These are phyloP conservation scores for Populus pruinosa DNA, from an alignment of 345 rosid genomes.

Conservation along the genomic window DNA sequence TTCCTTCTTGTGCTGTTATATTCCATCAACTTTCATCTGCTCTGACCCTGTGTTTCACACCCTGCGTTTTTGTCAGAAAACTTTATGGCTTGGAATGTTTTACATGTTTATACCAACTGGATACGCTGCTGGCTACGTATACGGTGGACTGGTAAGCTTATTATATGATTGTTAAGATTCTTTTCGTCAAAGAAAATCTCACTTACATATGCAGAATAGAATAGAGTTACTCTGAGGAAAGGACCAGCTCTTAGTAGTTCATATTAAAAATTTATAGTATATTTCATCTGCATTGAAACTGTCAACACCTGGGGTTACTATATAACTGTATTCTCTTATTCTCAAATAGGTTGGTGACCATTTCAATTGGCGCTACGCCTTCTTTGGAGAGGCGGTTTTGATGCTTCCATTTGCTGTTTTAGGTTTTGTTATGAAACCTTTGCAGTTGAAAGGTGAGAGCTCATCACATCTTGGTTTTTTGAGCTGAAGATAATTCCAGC, in stretches of 20 bases:
- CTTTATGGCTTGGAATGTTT: constrained; percentile 84
- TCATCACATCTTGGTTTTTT: constrained; percentile 1
- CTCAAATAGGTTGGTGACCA: constrained; percentile 58
- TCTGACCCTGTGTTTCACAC: constrained; percentile 3
- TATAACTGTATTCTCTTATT: constrained; percentile 11
- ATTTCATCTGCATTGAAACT: not conserved
- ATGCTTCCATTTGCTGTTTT: constrained; percentile 86
- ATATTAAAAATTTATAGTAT: not conserved
- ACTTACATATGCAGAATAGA: not conserved
- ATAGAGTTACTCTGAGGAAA: not conserved
- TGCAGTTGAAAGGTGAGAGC: constrained; percentile 73
- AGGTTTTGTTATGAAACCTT: constrained; percentile 80
- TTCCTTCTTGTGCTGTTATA: not conserved
- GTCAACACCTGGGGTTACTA: not conserved
- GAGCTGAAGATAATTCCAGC: constrained; percentile 1
- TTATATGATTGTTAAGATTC: not conserved
- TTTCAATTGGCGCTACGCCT: constrained; percentile 82
- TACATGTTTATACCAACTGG: constrained; percentile 97
- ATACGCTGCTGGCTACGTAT: constrained; percentile 82
- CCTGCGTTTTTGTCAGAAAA: constrained; percentile 56
- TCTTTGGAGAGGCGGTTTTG: constrained; percentile 83
- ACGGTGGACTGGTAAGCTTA: constrained; percentile 80
- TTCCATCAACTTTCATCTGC: not conserved
- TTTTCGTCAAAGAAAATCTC: constrained; percentile 1
- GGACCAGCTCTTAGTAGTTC: not conserved